A percentile compares a stretch with the other conserved stretches of the same genome.
Conservation (phyloP, 192 early-diverging fungal species). For the Pecoramyces ruminantium region DNA sequence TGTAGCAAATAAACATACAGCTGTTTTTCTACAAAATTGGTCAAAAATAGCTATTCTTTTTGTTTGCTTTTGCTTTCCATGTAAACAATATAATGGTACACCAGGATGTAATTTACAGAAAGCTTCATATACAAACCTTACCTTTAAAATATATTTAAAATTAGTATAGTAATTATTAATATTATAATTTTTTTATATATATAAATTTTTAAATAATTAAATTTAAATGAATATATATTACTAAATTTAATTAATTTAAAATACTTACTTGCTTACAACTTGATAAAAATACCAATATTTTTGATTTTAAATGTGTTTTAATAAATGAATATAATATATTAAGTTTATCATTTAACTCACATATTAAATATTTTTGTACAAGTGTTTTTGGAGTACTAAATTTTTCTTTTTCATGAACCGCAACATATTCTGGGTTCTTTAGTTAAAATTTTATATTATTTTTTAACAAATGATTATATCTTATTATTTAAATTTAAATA, state of each 20-base stretch:
- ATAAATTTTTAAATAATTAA: too few relatives aligned
- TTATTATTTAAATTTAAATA: too few relatives aligned
- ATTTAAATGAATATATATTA: too few relatives aligned
- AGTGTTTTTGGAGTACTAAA: slow-evolving; percentile 67
- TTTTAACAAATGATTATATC: too few relatives aligned
- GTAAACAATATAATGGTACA: slow-evolving; percentile 71
- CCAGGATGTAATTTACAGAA: slow-evolving; percentile 93
- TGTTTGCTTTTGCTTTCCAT: slow-evolving; percentile 94
- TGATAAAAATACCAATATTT: slow-evolving; percentile 84
- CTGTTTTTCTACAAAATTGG: slow-evolving; percentile 59
- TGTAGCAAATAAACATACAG: slow-evolving; percentile 73
- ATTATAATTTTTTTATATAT: neutral
- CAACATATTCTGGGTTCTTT: slow-evolving; percentile 79
- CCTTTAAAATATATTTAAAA: too few relatives aligned
- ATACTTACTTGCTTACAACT: slow-evolving; percentile 81
- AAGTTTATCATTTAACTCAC: slow-evolving; percentile 74
- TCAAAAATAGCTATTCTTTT: slow-evolving; percentile 88
- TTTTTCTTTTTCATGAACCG: slow-evolving; percentile 74
- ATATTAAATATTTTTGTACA: slow-evolving; percentile 70
- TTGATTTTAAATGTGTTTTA: slow-evolving; percentile 74
- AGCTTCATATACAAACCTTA: slow-evolving; percentile 80
- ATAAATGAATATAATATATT: slow-evolving; percentile 91
- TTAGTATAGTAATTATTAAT: neutral
- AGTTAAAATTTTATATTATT: slow-evolving; percentile 1
- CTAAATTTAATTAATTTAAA: too few relatives aligned